These are phyloP conservation scores for Rhododendron kiyosumense DNA, from an alignment of 148 eudicot species.

Conservation along the genomic window DNA sequence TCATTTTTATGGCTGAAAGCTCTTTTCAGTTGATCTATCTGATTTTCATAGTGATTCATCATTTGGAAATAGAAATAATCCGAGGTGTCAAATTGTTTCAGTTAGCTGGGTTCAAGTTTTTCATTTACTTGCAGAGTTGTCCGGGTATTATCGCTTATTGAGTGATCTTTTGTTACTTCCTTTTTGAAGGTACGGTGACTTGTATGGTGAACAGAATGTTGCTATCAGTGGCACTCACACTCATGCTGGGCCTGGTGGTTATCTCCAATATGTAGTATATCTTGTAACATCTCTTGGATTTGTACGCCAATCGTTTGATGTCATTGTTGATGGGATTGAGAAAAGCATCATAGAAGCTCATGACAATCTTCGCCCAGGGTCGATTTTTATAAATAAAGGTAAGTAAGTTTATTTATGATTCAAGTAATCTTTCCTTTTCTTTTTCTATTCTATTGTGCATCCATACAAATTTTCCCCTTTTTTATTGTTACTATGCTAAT, in stretches of 20 bases:
- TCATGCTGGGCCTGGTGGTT: slow-evolving; percentile 99
- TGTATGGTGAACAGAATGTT: slow-evolving; percentile 82
- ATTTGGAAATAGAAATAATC: neutral
- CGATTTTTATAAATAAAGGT: slow-evolving; percentile 83
- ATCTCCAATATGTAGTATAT: slow-evolving; percentile 83
- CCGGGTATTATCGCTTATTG: neutral
- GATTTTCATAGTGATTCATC: neutral
- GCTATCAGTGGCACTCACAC: slow-evolving; percentile 98
- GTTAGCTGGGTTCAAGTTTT: neutral
- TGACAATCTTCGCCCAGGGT: slow-evolving; percentile 83
- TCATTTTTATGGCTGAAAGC: neutral
- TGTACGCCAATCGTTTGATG: slow-evolving; percentile 90
- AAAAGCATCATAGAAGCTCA: slow-evolving; percentile 84
- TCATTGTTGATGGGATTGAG: slow-evolving; percentile 85
- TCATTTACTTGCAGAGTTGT: neutral
- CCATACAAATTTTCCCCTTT: neutral
- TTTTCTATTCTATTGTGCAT: slow-evolving; percentile 1
- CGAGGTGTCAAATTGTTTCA: neutral
- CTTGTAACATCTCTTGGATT: slow-evolving; percentile 90
- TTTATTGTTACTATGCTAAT: neutral
- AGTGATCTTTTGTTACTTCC: neutral
- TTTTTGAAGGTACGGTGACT: slow-evolving; percentile 71
- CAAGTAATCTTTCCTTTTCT: neutral
- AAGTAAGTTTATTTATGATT: neutral
- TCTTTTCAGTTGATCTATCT: neutral